Base-by-base conservation (phyloP, 1,139 yeast genomes). In the Yamadazyma oceani region DNA sequence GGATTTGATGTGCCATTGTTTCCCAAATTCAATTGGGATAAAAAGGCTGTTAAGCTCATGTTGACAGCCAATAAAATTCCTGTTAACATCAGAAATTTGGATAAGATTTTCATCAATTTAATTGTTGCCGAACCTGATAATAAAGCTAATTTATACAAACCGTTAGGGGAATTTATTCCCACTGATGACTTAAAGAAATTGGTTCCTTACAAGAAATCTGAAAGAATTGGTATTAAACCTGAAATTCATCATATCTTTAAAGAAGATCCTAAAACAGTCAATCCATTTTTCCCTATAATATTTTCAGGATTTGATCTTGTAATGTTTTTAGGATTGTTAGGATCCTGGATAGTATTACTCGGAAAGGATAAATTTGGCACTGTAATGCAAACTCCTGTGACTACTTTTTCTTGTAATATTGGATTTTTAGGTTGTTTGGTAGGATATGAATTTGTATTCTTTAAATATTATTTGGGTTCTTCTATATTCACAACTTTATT, bases 181-280 rank as follows among this genome's bases (percentile, higher is more conserved):
- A 37, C 60, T 31, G 53, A 48, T 4, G 65, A 58, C 15, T 53
- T 69, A 39, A 50, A 54, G 38, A 46, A 41, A 2, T 43, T 60
- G 11, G 50, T 53, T 32, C 53, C 52, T 7, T 56, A 67, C 42
- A 54, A 60, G 40, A 61, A 72, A n/a, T 46, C 55, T 7, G 44
- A 48, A 28, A 68, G 75, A 53, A 62, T 78, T 42, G 81, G 75
- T 2, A 55, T 67, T 21, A 64, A 73, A 57, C 81, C 85, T 6
- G 95, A 85, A 60, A 85, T 89, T 49, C 68, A 68, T 48, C 95
- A 88, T 58, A 62, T 68, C 34, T 89, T 89, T 70, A 73, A 71
- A 43, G 55, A 65, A 5, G 76, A 78, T 19, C 81, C 83, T 27
- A 60, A 62, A 34, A 78, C 81, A 16, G 82, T 81, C 9, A 68